Base-by-base conservation (phyloP, 2,329 filamentous ascomycete species). In the Ceratocystis smalleyi region DNA sequence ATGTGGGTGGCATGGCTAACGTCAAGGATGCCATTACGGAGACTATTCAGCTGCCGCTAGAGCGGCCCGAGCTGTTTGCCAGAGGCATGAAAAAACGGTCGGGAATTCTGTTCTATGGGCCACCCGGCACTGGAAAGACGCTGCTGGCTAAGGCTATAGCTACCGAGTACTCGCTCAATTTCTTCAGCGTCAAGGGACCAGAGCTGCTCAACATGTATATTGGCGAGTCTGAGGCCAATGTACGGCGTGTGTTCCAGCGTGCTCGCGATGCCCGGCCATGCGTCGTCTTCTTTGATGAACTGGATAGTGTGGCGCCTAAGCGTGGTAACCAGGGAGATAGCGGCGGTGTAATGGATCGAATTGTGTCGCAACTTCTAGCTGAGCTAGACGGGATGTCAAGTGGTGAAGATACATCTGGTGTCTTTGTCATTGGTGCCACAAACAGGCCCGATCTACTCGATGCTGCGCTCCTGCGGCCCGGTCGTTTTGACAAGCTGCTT, bases 61-160 rank as follows among this genome's bases (percentile, higher is more conserved):
- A 95, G 67, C 82, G 91, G 8, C 92, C 92, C 0, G 94, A 97
- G 73, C 81, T 97, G 1, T 97, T 97, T 71, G 91, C 91, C 40
- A 95, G 92, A 77, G 94, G 92, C 61, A 94, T 97, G 87, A 96
- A 96, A 81, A 97, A 97, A 77, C 86, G 92, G 51, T 95, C 89
- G 24, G 91, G 91, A 69, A 95, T 96, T 68, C 75, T 95, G 27
- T 95, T 96, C 75, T 95, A 95, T 71, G 91, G 91, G 0, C 91
- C 91, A 0, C 91, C 91, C 0, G 91, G 91, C 67, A 95, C 91
- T 1, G 91, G 91, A 70, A 96, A 96, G 76, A 96, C 91, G 1
- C 76, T 95, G n/a, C 80, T 95, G 60, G 91, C 91, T 61, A 95
- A 95, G 76, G 91, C 91, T 35, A 95, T 95, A 69, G 91, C 91